These are phyloP conservation scores for Liquidambar formosana DNA, from an alignment of 164 flowering plant species.

Conservation along the genomic window DNA sequence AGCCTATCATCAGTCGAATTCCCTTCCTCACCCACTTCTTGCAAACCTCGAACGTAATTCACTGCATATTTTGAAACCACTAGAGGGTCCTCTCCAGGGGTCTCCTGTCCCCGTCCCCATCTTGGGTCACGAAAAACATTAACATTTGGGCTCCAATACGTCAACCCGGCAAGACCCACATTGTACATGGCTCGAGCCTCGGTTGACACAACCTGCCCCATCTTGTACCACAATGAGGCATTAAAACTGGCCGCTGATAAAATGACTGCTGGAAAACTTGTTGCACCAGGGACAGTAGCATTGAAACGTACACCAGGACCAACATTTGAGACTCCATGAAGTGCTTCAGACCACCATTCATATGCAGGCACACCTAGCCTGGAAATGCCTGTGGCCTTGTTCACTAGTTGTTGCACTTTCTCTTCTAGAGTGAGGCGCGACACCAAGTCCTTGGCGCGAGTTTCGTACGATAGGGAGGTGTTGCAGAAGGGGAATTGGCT, in stretches of 20 bases:
- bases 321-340: constrained; percentile 60
- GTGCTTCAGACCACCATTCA: constrained; percentile 76
- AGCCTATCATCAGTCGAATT: constrained; percentile 22
- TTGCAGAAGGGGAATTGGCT: constrained; percentile 42
- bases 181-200: constrained; percentile 78
- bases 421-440: constrained; percentile 50
- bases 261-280: constrained; percentile 65
- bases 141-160: constrained; percentile 65
- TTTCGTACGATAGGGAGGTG: constrained; percentile 31
- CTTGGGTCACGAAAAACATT: constrained; percentile 66
- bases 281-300: constrained; percentile 55
- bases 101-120: constrained; percentile 72
- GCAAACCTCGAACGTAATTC: constrained; percentile 59
- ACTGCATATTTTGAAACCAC: constrained; percentile 50
- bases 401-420: constrained; percentile 51
- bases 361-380: constrained; percentile 50
- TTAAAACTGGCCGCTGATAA: constrained; percentile 53
- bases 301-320: constrained; percentile 46
- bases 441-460: constrained; percentile 50
- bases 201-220: constrained; percentile 60
- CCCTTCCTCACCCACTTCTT: constrained; percentile 32
- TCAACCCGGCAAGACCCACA: constrained; percentile 52
- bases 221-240: constrained; percentile 43
- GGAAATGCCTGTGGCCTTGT: constrained; percentile 39
- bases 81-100: constrained; percentile 73